These are phyloP conservation scores for Stenocarpella maydis DNA, from an alignment of 2,329 filamentous ascomycete species.

Conservation along the genomic window DNA sequence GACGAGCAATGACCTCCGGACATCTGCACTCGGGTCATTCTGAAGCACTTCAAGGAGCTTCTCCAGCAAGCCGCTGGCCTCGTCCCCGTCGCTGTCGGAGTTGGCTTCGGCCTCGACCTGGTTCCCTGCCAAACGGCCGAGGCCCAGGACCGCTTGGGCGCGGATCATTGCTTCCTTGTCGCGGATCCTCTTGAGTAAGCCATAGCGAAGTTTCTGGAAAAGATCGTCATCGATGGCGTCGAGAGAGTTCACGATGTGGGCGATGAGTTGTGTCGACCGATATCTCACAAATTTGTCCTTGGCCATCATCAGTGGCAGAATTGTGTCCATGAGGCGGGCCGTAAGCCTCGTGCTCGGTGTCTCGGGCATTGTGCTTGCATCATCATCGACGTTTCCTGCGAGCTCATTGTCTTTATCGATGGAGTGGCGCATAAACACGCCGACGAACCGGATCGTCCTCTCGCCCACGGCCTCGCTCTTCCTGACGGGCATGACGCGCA, in stretches of 20 bases:
- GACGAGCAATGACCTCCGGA: slow-evolving; percentile 84
- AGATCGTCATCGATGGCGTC: slow-evolving; percentile 92
- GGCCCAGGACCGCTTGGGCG: slow-evolving; percentile 87
- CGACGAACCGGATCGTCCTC: slow-evolving; percentile 83
- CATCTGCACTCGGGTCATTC: slow-evolving; percentile 93
- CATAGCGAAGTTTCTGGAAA: slow-evolving; percentile 82
- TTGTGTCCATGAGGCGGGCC: slow-evolving; percentile 73
- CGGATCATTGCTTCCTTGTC: slow-evolving; percentile 95
- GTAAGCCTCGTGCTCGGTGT: slow-evolving; percentile 85
- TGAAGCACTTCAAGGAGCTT: slow-evolving; percentile 89
- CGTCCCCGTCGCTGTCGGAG: slow-evolving; percentile 74
- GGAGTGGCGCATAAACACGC: slow-evolving; percentile 81
- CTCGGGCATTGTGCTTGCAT: slow-evolving; percentile 76
- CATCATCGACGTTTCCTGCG: slow-evolving; percentile 69
- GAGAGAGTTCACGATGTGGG: slow-evolving; percentile 90
- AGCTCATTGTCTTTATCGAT: slow-evolving; percentile 76
- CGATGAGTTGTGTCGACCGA: slow-evolving; percentile 86
- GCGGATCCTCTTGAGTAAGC: slow-evolving; percentile 82
- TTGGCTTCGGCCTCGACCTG: slow-evolving; percentile 75
- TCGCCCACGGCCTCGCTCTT: slow-evolving; percentile 92
- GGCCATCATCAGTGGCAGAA: slow-evolving; percentile 78
- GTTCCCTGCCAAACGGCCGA: slow-evolving; percentile 85
- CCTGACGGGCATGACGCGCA: slow-evolving; percentile 85
- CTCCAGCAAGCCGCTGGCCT: slow-evolving; percentile 74
- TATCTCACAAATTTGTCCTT: slow-evolving; percentile 96